These are phyloP conservation scores for Tetracladium setigerum DNA, from an alignment of 495 filamentous ascomycete genomes.

Conservation along the genomic window DNA sequence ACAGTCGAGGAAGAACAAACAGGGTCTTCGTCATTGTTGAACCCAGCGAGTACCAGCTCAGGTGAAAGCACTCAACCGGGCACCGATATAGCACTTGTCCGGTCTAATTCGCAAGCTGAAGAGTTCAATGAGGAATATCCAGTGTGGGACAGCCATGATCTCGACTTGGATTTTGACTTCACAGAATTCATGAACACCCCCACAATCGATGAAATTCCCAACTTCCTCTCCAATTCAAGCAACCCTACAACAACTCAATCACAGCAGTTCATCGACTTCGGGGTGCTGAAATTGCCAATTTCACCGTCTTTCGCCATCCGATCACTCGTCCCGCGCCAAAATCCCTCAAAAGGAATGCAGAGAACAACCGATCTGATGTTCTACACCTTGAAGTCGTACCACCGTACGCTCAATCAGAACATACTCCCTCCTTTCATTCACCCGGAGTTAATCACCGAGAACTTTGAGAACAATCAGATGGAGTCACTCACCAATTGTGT, in stretches of 20 bases:
- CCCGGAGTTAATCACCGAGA: conserved; percentile 15
- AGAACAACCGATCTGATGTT: conserved; percentile 31
- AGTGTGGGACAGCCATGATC: conserved; percentile 21
- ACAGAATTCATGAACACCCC: conserved; percentile 17
- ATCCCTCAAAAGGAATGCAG: conserved; percentile 22
- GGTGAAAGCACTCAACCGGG: too few species aligned
- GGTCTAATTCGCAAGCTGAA: conserved; percentile 16
- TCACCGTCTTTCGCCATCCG: conserved; percentile 21
- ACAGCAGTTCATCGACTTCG: conserved; percentile 15
- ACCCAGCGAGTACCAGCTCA: too few species aligned
- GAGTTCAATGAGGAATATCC: conserved; percentile 16
- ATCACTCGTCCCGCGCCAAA: conserved; percentile 28
- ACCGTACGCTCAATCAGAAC: conserved; percentile 29
- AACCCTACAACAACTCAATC: conserved; percentile 15
- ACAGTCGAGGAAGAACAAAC: too few species aligned
- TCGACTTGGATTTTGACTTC: conserved; percentile 19
- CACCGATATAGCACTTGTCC: conserved; percentile 11
- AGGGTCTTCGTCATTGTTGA: too few species aligned
- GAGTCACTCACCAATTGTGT: conserved; percentile 39
- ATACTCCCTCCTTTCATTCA: conserved; percentile 26
- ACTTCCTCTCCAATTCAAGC: conserved; percentile 11
- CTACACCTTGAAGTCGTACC: conserved; percentile 37
- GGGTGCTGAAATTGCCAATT: conserved; percentile 23
- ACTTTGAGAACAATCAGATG: conserved; percentile 23
- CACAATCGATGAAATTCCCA: conserved; percentile 14